phyloP scores from a whole-genome alignment of 169 alveolate genomes.

The Sarcocystis neurona region DNA sequence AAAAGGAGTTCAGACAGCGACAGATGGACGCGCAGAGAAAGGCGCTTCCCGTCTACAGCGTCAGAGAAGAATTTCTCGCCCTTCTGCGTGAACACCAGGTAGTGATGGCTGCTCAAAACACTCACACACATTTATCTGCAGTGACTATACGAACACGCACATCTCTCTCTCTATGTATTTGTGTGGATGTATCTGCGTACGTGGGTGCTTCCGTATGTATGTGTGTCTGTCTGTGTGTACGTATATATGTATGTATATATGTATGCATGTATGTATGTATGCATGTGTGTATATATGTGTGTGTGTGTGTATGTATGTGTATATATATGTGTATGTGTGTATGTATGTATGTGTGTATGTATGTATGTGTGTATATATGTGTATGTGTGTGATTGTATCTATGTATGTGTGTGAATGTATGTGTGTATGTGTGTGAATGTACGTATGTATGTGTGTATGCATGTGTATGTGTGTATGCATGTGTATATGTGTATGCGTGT shows the following conservation, averaged over 20 bases:
- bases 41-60: constrained; percentile 84
- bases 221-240: no score
- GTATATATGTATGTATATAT: constrained; percentile 74
- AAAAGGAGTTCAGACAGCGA: constrained; percentile 80
- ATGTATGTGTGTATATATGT: background rate
- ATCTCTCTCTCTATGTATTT: background rate
- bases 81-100: constrained; percentile 91
- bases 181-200: background rate
- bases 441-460: background rate
- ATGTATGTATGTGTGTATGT: background rate
- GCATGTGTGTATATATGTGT: background rate
- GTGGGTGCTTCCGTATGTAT: no score
- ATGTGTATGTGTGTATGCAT: background rate
- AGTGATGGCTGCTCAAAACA: constrained; percentile 96
- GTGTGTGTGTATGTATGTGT: background rate
- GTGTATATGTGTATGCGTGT: background rate
- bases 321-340: background rate
- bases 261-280: constrained; percentile 64
- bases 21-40: constrained; percentile 87
- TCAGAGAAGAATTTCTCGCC: constrained; percentile 77
- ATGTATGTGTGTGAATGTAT: background rate
- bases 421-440: background rate
- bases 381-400: background rate
- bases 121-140: constrained; percentile 91
- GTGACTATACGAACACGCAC: background rate